Conservation (phyloP, 495 filamentous ascomycete species). For the Hamigera avellanea region DNA sequence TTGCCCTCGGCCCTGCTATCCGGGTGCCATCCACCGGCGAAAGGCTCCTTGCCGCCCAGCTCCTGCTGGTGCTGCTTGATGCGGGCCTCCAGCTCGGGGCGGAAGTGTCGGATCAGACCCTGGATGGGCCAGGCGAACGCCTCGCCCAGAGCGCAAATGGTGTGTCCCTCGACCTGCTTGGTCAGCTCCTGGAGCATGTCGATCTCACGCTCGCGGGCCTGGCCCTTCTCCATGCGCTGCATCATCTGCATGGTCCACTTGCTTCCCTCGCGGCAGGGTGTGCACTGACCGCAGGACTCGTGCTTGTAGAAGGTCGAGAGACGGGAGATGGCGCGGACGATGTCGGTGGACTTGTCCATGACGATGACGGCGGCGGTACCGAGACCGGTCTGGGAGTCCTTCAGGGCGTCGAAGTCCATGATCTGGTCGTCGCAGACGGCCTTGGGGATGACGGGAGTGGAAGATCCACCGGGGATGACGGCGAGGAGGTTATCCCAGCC, state of each 20-base stretch:
- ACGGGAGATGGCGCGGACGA: slow-evolving; percentile 84
- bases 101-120: slow-evolving; percentile 94
- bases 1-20: slow-evolving; percentile 65
- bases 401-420: slow-evolving; percentile 98
- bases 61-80: slow-evolving; percentile 62
- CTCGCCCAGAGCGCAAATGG: slow-evolving; percentile 94
- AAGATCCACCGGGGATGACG: slow-evolving; percentile 91
- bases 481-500: slow-evolving; percentile 97
- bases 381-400: slow-evolving; percentile 92
- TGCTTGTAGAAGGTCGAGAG: slow-evolving; percentile 96
- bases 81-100: slow-evolving; percentile 84
- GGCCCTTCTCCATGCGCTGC: slow-evolving; percentile 84
- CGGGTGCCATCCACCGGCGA: slow-evolving; percentile 83
- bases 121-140: slow-evolving; percentile 98
- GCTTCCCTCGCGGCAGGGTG: slow-evolving; percentile 90
- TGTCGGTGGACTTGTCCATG: slow-evolving; percentile 95
- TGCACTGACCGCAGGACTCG: slow-evolving; percentile 97
- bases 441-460: slow-evolving; percentile 89
- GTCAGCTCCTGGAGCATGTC: slow-evolving; percentile 99
- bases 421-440: slow-evolving; percentile 80
- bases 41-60: slow-evolving; percentile 52
- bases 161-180: slow-evolving; percentile 98
- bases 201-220: slow-evolving; percentile 81
- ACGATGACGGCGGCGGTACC: slow-evolving; percentile 98
- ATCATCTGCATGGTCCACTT: slow-evolving; percentile 99